These are phyloP conservation scores for Tuber brumale DNA, from an alignment of 495 filamentous ascomycete species.

Conservation along the genomic window DNA sequence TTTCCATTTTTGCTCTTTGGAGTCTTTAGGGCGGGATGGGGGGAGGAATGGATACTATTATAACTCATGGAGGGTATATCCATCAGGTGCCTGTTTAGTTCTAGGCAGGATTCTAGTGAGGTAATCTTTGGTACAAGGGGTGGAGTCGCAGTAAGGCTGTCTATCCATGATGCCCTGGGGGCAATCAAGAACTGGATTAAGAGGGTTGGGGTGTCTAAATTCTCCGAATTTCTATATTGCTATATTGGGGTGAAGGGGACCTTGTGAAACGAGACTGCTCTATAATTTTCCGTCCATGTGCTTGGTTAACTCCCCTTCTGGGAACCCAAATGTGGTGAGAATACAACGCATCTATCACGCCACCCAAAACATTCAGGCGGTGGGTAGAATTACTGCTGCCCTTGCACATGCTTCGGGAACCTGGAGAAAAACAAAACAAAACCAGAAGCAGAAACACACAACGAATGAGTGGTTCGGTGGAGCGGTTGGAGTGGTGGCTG, in stretches of 20 bases:
- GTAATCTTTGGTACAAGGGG: neutral
- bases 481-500: slow-evolving; percentile 14
- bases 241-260: neutral
- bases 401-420: too few species aligned
- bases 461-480: too few species aligned
- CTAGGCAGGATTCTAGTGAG: neutral
- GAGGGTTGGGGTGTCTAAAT: neutral
- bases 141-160: neutral
- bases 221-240: neutral
- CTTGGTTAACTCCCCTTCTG: neutral
- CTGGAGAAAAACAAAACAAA: too few species aligned
- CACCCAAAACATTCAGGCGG: neutral
- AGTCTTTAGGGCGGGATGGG: neutral
- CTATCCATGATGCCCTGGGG: neutral
- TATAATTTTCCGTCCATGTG: neutral
- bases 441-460: too few species aligned
- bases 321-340: neutral
- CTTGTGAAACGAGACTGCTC: neutral
- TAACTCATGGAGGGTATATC: neutral
- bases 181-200: neutral
- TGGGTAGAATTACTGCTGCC: neutral
- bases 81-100: neutral
- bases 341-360: neutral
- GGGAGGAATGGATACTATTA: neutral
- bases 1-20: neutral